Evolutionary conservation across 164 flowering plant species (phyloP).

Genomic region (Cinnamomum chago): DNA sequence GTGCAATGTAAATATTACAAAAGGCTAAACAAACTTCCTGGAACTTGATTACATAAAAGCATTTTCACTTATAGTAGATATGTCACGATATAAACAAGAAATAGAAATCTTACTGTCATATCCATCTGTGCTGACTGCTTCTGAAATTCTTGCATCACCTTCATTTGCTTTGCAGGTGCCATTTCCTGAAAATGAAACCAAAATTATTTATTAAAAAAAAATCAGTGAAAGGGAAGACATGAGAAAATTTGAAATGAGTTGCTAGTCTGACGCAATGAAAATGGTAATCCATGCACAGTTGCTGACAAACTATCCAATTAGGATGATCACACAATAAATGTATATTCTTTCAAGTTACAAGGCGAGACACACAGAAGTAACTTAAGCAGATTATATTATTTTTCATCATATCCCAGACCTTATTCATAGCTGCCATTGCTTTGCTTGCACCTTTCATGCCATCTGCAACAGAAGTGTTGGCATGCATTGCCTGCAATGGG

Average conservation of each 20-base stretch:
- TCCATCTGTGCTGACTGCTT: slow-evolving; percentile 94
- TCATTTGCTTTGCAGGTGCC: slow-evolving; percentile 77
- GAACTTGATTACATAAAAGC: too few species aligned
- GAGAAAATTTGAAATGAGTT: background rate
- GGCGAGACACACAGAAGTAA: background rate
- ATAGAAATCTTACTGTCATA: slow-evolving; percentile 67
- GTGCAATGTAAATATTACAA: background rate
- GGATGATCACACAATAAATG: background rate
- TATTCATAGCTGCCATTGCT: slow-evolving; percentile 92
- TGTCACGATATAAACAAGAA: background rate
- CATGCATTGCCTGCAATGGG: slow-evolving; percentile 71
- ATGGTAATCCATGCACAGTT: background rate
- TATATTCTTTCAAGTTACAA: background rate
- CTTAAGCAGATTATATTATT: background rate
- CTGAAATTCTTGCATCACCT: slow-evolving; percentile 81
- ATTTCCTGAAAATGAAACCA: slow-evolving; percentile 61
- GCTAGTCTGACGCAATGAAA: background rate
- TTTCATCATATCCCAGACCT: slow-evolving; percentile 39
- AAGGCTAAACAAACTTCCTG: too few species aligned
- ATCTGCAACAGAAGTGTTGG: slow-evolving; percentile 76
- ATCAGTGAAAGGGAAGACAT: background rate
- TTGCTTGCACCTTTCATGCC: slow-evolving; percentile 90
- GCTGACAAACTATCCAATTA: background rate
- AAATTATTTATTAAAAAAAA: background rate
- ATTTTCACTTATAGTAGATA: background rate